phyloP scores from a whole-genome alignment of 2,329 filamentous ascomycete genomes.

The Aspergillus ruber region DNA sequence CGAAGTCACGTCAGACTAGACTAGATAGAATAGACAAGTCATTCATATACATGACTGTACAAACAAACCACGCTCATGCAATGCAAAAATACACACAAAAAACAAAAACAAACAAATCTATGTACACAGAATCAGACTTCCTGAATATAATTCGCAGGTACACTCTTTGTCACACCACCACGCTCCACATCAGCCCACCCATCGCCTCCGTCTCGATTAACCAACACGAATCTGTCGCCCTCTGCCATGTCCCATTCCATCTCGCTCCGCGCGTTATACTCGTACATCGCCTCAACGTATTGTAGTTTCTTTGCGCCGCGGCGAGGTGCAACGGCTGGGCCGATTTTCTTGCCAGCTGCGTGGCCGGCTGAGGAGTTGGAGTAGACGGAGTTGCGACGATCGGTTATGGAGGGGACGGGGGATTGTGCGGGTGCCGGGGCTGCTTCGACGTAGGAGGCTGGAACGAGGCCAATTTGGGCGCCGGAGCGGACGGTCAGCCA shows the following conservation, averaged over 20 bases:
- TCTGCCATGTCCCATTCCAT: conserved; percentile 84
- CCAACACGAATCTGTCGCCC: conserved; percentile 84
- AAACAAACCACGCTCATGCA: background rate
- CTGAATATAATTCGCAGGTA: conserved; percentile 90
- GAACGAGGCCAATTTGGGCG: conserved; percentile 72
- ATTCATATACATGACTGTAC: background rate
- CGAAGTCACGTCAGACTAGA: background rate
- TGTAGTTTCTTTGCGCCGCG: conserved; percentile 88
- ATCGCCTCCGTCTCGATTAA: conserved; percentile 82
- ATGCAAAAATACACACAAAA: background rate
- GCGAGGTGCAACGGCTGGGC: conserved; percentile 82
- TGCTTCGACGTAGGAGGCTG: conserved; percentile 75
- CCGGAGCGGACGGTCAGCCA: conserved; percentile 81
- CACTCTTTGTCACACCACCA: conserved; percentile 76
- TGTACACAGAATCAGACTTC: conserved; percentile 47
- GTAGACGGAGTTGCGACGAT: conserved; percentile 66
- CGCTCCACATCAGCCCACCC: conserved; percentile 97
- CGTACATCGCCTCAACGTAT: conserved; percentile 89
- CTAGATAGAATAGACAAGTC: background rate
- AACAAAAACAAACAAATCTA: background rate
- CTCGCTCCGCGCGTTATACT: conserved; percentile 79
- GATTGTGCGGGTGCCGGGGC: conserved; percentile 42
- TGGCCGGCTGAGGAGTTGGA: conserved; percentile 66
- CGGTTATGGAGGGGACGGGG: conserved; percentile 26
- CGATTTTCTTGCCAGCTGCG: conserved; percentile 67